Base-by-base conservation (phyloP, 257 asterid species). In the Anisodus acutangulus region DNA sequence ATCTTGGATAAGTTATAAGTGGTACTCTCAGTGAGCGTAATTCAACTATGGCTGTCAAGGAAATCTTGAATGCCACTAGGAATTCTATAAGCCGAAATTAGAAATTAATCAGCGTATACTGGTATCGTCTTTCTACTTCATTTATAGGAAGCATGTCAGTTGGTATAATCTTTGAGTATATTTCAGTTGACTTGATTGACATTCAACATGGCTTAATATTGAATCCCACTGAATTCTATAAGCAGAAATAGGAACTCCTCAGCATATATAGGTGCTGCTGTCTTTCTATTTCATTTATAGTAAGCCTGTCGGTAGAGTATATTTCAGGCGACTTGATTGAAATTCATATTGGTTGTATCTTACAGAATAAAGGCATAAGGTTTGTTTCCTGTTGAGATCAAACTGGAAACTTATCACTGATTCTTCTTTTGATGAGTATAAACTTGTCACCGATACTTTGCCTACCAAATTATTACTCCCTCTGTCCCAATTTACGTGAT, bases 171-270 rank as follows among this genome's bases (percentile, higher is more conserved):
- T 51, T 13, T 22, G 63, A 76, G 26, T 51, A 76, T 76, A 76
- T 76, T 76, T 22, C 63, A 51, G 62, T 63, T 49, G 81, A 37
- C 51, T 35, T 67, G 47, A 67, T 67, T 78, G 51, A n/a, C n/a
- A 78, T 78, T 51, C 22, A 9, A 78, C 15, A 31, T 78, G 9
- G 22, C 49, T 78, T 31, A 4, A 26, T 53, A 0, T 47, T 53
- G 37, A 39, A 13, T 53, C 60, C 64, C 26, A 2, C 53, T 13
- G 47, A 26, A 26, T 1, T 78, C 49, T 78, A 78, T 76, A 55
- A 12, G 82, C 26, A 53, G 64, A 76, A 53, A 35, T 53, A 54
- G 81, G 41, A 78, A 51, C 49, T 53, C 49, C 82, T 26, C 64
- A 13, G 49, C 82, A 53, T 78, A 78, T 31, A 4, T 53, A 26